Evolutionary conservation across 805 yeast genomes (phyloP), one percentile per base, ranked within the genome.

Genomic region (Starmerella asiatica): DNA sequence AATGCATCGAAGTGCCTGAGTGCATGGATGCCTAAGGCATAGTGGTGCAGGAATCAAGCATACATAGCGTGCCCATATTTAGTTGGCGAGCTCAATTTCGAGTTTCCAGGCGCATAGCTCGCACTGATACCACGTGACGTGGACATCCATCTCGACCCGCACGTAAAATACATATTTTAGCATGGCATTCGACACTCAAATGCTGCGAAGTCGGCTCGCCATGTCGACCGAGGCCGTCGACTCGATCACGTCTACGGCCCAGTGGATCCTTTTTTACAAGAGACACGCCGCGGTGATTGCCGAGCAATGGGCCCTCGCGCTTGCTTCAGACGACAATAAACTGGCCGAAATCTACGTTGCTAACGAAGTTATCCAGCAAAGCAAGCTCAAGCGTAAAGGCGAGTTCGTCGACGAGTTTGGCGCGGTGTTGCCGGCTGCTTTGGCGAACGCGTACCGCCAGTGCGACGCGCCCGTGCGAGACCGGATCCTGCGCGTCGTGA

Each of bases 361-460:
- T 37, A 83, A 83, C 56, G 94, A 83, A 48, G 76, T 83, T 18
- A 78, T 82, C 1, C 94, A 83, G 57, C 79, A 79, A 54, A 73
- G 85, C 3, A 67, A 76, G 43, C 75, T 77, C 26, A 73, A 75
- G 50, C 66, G 70, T 43, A 73, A 70, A 51, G 60, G 61, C 3
- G 81, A 73, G 35, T 76, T 78, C 47, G 57, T 77, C 3, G 60
- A 58, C 7, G 76, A 73, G 3, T 83, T 80, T 57, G 66, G 72
- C 11, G 53, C 56, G 1, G 69, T 56, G 18, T 44, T 65, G n/a
- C 61, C 65, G 3, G 57, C 46, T 12, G 62, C 66, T 2, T 40
- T 69, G 11, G 56, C 49, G 4, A 45, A 43, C 3, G 64, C 65
- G 9, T 65, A 62, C 46, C 50, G 56, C 3, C 56, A 50, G 18